Conservation (phyloP, 2,329 filamentous ascomycete species). For the Ascochyta pisi region DNA sequence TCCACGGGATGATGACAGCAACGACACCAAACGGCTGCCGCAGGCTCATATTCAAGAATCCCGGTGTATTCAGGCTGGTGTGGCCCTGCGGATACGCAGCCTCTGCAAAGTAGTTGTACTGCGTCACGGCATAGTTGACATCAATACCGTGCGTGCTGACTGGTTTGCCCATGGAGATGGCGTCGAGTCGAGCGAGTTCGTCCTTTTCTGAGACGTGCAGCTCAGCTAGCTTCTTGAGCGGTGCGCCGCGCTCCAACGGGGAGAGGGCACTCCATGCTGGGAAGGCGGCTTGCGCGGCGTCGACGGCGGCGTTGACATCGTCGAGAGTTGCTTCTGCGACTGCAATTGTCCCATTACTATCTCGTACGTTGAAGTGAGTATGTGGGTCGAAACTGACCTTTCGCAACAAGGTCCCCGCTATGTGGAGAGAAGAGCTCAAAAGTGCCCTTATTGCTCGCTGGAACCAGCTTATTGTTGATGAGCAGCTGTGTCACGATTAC, state of each 20-base stretch:
- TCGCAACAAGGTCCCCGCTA: conserved; percentile 36
- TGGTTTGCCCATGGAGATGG: conserved; percentile 83
- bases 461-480: conserved; percentile 36
- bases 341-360: conserved; percentile 9
- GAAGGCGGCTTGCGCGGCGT: conserved; percentile 35
- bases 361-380: background rate
- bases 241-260: conserved; percentile 48
- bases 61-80: conserved; percentile 66
- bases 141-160: conserved; percentile 75
- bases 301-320: conserved; percentile 36
- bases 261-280: conserved; percentile 45
- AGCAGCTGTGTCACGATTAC: conserved; percentile 29
- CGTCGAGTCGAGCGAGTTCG: conserved; percentile 78
- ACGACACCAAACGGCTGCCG: conserved; percentile 79
- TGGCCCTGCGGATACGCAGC: conserved; percentile 78
- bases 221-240: conserved; percentile 55
- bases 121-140: conserved; percentile 77
- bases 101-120: conserved; percentile 81
- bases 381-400: conserved; percentile 22
- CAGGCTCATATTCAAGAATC: conserved; percentile 69
- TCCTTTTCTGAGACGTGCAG: conserved; percentile 62
- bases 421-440: conserved; percentile 39
- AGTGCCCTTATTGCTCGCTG: conserved; percentile 35
- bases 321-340: conserved; percentile 32
- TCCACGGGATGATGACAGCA: conserved; percentile 76